These are phyloP conservation scores for Cercospora zeae-maydis DNA, from an alignment of 2,329 filamentous ascomycete genomes.

Conservation along the genomic window DNA sequence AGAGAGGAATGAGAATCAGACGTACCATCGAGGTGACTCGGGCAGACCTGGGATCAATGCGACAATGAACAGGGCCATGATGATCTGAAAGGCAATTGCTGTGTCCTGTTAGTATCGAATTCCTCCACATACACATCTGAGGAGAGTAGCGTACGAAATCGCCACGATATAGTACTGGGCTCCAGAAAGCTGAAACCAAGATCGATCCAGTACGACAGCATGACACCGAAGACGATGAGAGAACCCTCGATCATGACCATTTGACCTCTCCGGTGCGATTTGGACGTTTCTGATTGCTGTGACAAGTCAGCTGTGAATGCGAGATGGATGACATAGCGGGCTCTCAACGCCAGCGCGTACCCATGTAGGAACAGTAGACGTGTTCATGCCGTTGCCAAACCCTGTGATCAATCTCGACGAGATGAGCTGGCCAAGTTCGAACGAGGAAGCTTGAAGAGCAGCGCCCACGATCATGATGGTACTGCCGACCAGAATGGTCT, in stretches of 20 bases:
- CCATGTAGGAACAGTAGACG: constrained; percentile 41
- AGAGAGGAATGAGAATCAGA: background rate
- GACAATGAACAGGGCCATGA: constrained; percentile 53
- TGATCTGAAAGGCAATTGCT: constrained; percentile 54
- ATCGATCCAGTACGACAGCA: constrained; percentile 52
- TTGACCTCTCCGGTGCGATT: constrained; percentile 87
- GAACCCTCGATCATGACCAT: constrained; percentile 95
- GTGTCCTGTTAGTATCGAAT: background rate
- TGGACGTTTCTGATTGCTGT: constrained; percentile 59
- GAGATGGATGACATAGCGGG: background rate
- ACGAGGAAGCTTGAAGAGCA: constrained; percentile 54
- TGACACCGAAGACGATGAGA: constrained; percentile 54
- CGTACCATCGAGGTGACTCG: constrained; percentile 55
- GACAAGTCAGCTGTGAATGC: background rate
- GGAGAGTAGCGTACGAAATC: constrained; percentile 40
- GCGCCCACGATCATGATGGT: constrained; percentile 58
- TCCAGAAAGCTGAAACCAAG: constrained; percentile 42
- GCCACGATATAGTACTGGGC: constrained; percentile 49
- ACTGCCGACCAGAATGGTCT: constrained; percentile 58
- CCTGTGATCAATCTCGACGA: constrained; percentile 51
- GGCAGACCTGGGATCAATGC: constrained; percentile 49
- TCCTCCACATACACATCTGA: background rate
- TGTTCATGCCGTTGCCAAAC: constrained; percentile 41
- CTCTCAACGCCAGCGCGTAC: background rate
- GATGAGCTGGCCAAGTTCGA: constrained; percentile 46